Percentiles rank a stretch among this genome's conserved stretches.
Conservation (phyloP, 2,329 filamentous ascomycete genomes). For the Ascochyta lentis region DNA sequence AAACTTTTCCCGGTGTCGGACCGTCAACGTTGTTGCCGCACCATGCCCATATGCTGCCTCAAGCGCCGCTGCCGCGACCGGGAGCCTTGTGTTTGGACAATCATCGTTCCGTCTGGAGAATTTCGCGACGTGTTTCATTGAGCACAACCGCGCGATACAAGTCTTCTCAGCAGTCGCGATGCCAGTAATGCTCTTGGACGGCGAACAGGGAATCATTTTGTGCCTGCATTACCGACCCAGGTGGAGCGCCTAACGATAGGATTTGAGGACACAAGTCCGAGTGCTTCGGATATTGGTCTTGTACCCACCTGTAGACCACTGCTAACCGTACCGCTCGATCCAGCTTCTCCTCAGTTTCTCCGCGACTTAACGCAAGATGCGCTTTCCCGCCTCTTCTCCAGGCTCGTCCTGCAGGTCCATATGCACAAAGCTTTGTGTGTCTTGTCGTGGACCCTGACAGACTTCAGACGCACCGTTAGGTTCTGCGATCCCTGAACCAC, state of each 20-base stretch:
- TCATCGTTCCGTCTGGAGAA: constrained; percentile 10
- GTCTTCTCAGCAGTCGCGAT: not conserved
- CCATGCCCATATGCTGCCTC: constrained; percentile 18
- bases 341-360: constrained; percentile 17
- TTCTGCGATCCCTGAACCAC: constrained; percentile 5
- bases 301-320: constrained; percentile 18
- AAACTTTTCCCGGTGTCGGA: constrained; percentile 17
- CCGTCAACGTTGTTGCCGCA: constrained; percentile 17
- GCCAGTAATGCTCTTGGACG: constrained; percentile 7
- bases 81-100: constrained; percentile 10
- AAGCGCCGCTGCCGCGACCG: constrained; percentile 14
- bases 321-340: constrained; percentile 17
- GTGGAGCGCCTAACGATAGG: constrained; percentile 19
- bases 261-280: constrained; percentile 9
- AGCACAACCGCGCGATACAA: constrained; percentile 2
- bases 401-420: constrained; percentile 4
- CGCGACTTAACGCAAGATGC: constrained; percentile 14
- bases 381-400: constrained; percentile 18
- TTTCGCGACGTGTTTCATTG: constrained; percentile 11
- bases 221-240: constrained; percentile 17
- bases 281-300: constrained; percentile 20
- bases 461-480: constrained; percentile 7
- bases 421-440: constrained; percentile 17
- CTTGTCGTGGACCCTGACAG: constrained; percentile 14
- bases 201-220: constrained; percentile 13